Conservation (phyloP, 202 grass and related monocot genomes). For the Eragrostis tef region DNA sequence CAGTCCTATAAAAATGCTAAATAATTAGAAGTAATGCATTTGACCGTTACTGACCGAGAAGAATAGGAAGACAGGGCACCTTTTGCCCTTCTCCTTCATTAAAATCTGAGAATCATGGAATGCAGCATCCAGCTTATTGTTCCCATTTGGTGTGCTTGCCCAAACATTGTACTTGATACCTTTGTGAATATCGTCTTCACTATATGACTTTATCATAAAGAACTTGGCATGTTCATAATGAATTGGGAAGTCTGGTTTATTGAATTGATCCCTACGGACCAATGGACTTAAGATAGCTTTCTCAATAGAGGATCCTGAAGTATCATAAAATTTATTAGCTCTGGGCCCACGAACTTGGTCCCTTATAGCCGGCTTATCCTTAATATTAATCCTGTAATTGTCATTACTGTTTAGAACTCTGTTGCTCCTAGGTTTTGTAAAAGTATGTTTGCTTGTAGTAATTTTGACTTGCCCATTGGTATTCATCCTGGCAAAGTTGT, state of each 20-base stretch:
- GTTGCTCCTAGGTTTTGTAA: conserved; percentile 24
- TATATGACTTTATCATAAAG: conserved; percentile 87
- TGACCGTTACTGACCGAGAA: conserved; percentile 72
- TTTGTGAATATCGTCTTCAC: conserved; percentile 83
- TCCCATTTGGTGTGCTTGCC: conserved; percentile 78
- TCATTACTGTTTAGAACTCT: background rate
- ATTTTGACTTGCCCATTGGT: conserved; percentile 47
- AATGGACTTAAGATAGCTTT: conserved; percentile 50
- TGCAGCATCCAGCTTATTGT: conserved; percentile 65
- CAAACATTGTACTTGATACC: conserved; percentile 80
- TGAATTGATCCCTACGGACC: conserved; percentile 60
- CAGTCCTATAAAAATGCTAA: conserved; percentile 24
- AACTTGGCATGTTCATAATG: conserved; percentile 76
- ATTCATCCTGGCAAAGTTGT: conserved; percentile 28
- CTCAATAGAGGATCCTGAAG: conserved; percentile 27
- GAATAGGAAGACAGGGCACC: conserved; percentile 74
- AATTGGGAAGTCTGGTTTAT: conserved; percentile 65
- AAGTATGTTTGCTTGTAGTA: conserved; percentile 43
- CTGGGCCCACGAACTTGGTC: conserved; percentile 57
- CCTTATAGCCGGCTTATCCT: conserved; percentile 37
- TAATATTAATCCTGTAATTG: conserved; percentile 39
- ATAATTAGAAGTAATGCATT: conserved; percentile 40
- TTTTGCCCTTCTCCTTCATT: conserved; percentile 48
- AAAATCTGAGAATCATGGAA: conserved; percentile 58
- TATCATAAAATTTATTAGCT: conserved; percentile 44